phyloP scores from a whole-genome alignment of 257 asterid genomes.

The Hygrophila difformis region DNA sequence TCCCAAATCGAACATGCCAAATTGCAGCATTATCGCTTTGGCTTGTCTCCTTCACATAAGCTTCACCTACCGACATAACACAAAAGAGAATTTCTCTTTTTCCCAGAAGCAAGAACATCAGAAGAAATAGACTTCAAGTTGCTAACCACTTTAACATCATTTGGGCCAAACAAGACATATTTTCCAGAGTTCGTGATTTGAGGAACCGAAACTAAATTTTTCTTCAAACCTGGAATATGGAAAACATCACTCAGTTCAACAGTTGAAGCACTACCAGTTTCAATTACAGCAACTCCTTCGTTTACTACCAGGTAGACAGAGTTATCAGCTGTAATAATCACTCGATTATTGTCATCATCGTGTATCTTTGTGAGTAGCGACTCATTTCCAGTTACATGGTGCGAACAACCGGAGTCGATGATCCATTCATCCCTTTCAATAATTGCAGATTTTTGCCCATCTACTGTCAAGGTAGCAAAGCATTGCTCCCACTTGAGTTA shows the following conservation, averaged over 20 bases:
- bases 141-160: too few relatives aligned
- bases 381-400: too few relatives aligned
- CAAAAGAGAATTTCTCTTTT: constrained; percentile 13
- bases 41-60: constrained; percentile 16
- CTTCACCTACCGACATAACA: background rate
- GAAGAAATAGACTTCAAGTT: background rate
- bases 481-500: constrained; percentile 12
- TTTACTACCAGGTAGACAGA: too few relatives aligned
- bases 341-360: background rate
- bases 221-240: too few relatives aligned
- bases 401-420: constrained; percentile 3
- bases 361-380: background rate
- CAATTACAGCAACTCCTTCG: too few relatives aligned
- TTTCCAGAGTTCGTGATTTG: too few relatives aligned
- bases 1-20: constrained; percentile 13
- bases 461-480: background rate
- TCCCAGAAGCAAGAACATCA: constrained; percentile 6
- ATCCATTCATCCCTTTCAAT: background rate
- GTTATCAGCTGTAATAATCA: background rate
- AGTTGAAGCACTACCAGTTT: too few relatives aligned
- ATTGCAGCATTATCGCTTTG: background rate
- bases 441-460: background rate
- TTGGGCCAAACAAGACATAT: too few relatives aligned
- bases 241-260: too few relatives aligned
- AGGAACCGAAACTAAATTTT: too few relatives aligned